Evolutionary conservation across 352 stramenopile species (phyloP).

Genomic region (Pythium apleroticum): DNA sequence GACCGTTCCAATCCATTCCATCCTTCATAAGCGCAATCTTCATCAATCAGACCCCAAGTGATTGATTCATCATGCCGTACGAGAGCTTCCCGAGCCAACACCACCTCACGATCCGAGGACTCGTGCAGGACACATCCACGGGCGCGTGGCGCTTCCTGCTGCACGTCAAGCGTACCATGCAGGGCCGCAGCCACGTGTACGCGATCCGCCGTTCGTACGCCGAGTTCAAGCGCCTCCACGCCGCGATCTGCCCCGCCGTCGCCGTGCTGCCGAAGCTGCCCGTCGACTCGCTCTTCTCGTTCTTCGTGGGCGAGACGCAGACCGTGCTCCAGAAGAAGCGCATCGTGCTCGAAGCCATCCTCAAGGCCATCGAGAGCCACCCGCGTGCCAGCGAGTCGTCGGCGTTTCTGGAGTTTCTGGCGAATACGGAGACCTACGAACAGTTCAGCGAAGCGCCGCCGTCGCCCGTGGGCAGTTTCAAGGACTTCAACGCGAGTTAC

Average conservation of each 20-base stretch:
- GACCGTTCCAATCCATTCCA: not conserved
- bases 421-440: conserved; percentile 58
- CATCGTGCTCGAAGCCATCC: conserved; percentile 53
- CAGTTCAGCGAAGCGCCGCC: conserved; percentile 32
- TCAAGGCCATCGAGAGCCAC: conserved; percentile 65
- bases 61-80: conserved; percentile 55
- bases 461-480: conserved; percentile 32
- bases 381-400: conserved; percentile 46
- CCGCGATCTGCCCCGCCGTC: conserved; percentile 49
- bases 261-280: conserved; percentile 46
- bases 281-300: conserved; percentile 56
- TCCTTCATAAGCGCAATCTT: conserved; percentile 3
- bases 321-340: conserved; percentile 66
- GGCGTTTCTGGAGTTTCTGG: conserved; percentile 69
- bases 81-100: conserved; percentile 68
- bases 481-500: conserved; percentile 30
- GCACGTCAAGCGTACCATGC: conserved; percentile 45
- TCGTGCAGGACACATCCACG: conserved; percentile 58
- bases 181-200: conserved; percentile 40
- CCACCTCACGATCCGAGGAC: conserved; percentile 59
- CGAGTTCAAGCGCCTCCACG: conserved; percentile 72
- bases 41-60: conserved; percentile 5
- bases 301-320: conserved; percentile 70
- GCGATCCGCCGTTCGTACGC: conserved; percentile 62
- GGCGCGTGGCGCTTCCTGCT: conserved; percentile 69